These are phyloP conservation scores for Globisporangium abappressorium DNA, from an alignment of 352 stramenopile species.

Conservation along the genomic window DNA sequence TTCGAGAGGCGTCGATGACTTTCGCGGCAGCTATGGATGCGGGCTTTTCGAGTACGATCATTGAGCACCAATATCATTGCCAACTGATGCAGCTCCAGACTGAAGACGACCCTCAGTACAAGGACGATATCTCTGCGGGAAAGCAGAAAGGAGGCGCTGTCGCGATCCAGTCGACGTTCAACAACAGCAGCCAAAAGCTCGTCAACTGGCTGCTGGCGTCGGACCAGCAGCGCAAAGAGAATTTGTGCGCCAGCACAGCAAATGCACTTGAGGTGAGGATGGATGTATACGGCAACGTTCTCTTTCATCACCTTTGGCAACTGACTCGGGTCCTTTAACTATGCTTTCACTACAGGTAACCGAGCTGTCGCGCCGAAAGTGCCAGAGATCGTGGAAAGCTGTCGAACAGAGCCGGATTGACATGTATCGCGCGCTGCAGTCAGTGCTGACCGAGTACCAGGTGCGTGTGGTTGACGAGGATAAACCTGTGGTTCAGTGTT, in stretches of 20 bases:
- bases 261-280: slow-evolving; percentile 52
- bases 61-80: slow-evolving; percentile 66
- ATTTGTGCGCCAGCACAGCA: slow-evolving; percentile 49
- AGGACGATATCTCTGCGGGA: slow-evolving; percentile 1
- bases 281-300: neutral
- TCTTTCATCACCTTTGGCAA: neutral
- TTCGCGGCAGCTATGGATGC: slow-evolving; percentile 74
- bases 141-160: slow-evolving; percentile 16
- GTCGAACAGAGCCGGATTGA: slow-evolving; percentile 64
- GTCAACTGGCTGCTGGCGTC: slow-evolving; percentile 75
- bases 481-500: neutral
- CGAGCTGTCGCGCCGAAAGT: slow-evolving; percentile 62
- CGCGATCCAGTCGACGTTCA: slow-evolving; percentile 33
- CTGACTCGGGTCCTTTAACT: neutral
- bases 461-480: slow-evolving; percentile 18
- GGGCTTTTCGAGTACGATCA: slow-evolving; percentile 64
- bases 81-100: slow-evolving; percentile 42
- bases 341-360: slow-evolving; percentile 32
- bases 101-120: slow-evolving; percentile 17
- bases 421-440: slow-evolving; percentile 69
- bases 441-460: slow-evolving; percentile 78
- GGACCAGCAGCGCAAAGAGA: slow-evolving; percentile 70
- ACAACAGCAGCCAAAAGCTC: slow-evolving; percentile 71
- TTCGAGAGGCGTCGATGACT: slow-evolving; percentile 52
- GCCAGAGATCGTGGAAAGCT: slow-evolving; percentile 50